phyloP scores from a whole-genome alignment of 129 eudicot genomes.

The Mikania micrantha region DNA sequence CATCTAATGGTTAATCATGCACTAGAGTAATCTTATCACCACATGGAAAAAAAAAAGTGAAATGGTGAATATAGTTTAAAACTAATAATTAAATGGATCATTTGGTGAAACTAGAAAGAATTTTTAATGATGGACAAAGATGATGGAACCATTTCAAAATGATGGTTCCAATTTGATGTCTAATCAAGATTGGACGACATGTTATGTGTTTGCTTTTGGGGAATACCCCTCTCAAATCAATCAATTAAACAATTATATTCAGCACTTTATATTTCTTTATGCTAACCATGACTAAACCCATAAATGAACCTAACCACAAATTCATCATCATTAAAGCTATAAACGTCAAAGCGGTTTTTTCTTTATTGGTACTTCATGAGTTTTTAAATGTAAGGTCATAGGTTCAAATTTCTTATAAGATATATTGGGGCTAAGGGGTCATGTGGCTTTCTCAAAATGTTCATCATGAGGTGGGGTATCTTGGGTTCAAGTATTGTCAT shows the following conservation, averaged over 20 bases:
- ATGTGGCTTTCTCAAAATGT: no score
- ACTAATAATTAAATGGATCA: conserved; percentile 14
- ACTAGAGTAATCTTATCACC: neutral
- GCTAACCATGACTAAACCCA: neutral
- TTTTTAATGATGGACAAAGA: conserved; percentile 13
- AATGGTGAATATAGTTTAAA: conserved; percentile 14
- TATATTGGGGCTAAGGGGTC: no score
- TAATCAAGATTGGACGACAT: conserved; percentile 25
- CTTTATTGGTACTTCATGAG: no score
- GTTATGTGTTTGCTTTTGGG: conserved; percentile 28
- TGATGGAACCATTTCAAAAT: conserved; percentile 21
- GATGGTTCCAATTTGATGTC: conserved; percentile 24
- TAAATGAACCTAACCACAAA: no score
- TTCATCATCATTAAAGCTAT: no score
- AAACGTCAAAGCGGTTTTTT: no score
- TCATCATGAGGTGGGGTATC: no score
- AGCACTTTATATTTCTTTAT: neutral
- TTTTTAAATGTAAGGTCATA: no score
- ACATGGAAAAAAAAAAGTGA: neutral
- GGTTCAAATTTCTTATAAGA: no score
- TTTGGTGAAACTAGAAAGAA: conserved; percentile 15
- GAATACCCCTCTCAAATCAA: conserved; percentile 8
- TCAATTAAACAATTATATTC: conserved; percentile 1
- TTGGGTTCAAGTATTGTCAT: no score
- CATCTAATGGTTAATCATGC: conserved; percentile 5